A percentile compares a stretch with the other conserved stretches of the same genome.
Evolutionary conservation across 2,329 filamentous ascomycete species (phyloP).

Genomic region (Monosporascus cannonballus): DNA sequence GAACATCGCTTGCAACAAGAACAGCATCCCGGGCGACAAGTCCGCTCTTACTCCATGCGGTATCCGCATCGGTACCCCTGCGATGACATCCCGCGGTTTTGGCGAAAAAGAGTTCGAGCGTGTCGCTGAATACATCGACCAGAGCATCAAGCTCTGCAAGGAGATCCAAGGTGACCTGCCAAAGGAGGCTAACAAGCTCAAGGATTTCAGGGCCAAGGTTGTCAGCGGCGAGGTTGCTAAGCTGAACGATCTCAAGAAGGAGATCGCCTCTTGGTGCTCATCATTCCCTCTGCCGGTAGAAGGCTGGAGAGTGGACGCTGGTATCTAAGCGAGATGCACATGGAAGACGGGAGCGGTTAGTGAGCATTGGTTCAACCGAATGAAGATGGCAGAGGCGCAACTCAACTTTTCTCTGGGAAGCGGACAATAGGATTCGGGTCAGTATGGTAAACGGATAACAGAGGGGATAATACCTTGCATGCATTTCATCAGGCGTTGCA

Average conservation of each 20-base stretch:
- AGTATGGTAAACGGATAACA: conserved; percentile 15
- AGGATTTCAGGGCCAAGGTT: conserved; percentile 97
- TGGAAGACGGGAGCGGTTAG: conserved; percentile 8
- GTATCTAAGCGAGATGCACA: conserved; percentile 37
- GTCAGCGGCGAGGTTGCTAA: conserved; percentile 69
- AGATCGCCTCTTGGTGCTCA: conserved; percentile 81
- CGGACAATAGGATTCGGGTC: conserved; percentile 15
- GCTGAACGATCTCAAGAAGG: conserved; percentile 80
- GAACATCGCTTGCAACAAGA: conserved; percentile 99
- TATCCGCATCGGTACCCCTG: conserved; percentile 92
- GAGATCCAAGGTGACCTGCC: conserved; percentile 77
- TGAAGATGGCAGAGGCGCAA: conserved; percentile 20
- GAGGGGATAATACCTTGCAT: conserved; percentile 20
- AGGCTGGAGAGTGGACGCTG: conserved; percentile 59
- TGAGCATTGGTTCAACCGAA: conserved; percentile 24
- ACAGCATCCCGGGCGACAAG: conserved; percentile 96
- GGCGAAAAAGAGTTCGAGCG: conserved; percentile 86
- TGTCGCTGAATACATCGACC: conserved; percentile 84
- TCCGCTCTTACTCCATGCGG: conserved; percentile 90
- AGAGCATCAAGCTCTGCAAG: conserved; percentile 83
- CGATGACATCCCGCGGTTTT: conserved; percentile 96
- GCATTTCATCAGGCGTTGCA: conserved; percentile 29
- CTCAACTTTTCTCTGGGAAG: conserved; percentile 25
- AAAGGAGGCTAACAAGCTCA: conserved; percentile 98
- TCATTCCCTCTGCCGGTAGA: conserved; percentile 89